phyloP scores from a whole-genome alignment of 768 basidiomycete species.

The Boletus tomentosulus region DNA sequence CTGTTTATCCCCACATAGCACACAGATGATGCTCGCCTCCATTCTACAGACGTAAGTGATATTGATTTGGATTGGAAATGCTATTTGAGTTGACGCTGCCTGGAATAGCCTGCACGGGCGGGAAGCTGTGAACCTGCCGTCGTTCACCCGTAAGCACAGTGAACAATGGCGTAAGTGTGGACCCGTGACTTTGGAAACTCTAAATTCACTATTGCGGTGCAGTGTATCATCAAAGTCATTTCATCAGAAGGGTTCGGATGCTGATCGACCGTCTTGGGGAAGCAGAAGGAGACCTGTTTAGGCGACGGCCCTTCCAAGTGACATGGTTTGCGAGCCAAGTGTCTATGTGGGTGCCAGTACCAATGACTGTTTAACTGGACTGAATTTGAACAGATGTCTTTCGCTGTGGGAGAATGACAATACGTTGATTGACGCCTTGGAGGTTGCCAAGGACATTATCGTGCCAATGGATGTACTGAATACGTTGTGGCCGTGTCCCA shows the following conservation, averaged over 20 bases:
- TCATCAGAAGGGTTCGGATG: constrained; percentile 56
- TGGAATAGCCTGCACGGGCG: constrained; percentile 46
- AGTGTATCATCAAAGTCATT: constrained; percentile 68
- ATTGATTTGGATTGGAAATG: background rate
- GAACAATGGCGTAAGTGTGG: constrained; percentile 72
- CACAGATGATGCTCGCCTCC: constrained; percentile 60
- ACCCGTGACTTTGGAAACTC: background rate
- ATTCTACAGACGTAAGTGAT: constrained; percentile 57
- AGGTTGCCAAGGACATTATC: constrained; percentile 63
- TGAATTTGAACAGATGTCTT: constrained; percentile 45
- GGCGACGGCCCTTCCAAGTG: constrained; percentile 65
- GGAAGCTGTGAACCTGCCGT: constrained; percentile 42
- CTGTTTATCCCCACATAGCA: constrained; percentile 37
- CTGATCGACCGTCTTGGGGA: constrained; percentile 51
- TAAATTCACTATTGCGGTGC: background rate
- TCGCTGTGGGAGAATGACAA: constrained; percentile 63
- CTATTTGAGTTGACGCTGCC: constrained; percentile 20
- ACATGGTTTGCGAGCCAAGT: constrained; percentile 71
- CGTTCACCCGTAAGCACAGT: constrained; percentile 67
- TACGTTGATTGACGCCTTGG: constrained; percentile 52
- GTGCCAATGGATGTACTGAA: constrained; percentile 63
- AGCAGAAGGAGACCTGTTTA: constrained; percentile 50
- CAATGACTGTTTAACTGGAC: background rate
- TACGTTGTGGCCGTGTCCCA: constrained; percentile 60
- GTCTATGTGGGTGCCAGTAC: constrained; percentile 43